Evolutionary conservation across 2,329 filamentous ascomycete species (phyloP), one percentile per base, ranked within the genome.

Genomic region (Geoglossum cookeanum): DNA sequence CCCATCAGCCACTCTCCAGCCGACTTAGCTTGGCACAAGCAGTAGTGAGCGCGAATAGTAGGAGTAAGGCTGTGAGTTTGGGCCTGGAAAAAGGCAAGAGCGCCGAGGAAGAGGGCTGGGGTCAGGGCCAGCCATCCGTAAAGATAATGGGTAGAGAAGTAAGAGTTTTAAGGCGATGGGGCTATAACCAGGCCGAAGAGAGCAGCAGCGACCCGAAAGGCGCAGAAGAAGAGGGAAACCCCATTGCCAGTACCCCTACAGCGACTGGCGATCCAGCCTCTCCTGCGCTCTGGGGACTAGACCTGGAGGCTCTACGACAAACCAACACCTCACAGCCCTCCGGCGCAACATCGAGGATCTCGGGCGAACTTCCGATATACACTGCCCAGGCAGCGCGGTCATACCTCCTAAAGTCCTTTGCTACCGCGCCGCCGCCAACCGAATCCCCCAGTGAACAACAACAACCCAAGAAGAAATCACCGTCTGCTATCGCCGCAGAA

Each of bases 1-100:
- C 88, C 0, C 83, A 86, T 62, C 89, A 95, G 66, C 88, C 88
- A 2, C 74, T 83, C 2, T 92, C 86, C n/a, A 91, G 87, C 66
- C 76, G 87, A 52, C 71, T 94, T 22, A 94, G 87, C 65, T 72
- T 95, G 22, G 86, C 83, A 0, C 88, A 94, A 68, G 87, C 86
- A 0, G 82, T 92, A 1, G 85, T 94, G 15, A 90, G 86, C 65
- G 81, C 81, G 32, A 92, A 91, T 65, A 88, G 85, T 59, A 78
- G 82, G 61, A 80, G 79, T 39, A 90, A 90, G 69, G 88, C 88
- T 8, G 75, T 83, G 32, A 84, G 78, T 60, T 70, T 94, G 33
- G 88, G 88, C 0, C 72, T 94, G 22, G 80, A 85, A 60, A 78
- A 74, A 55, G 79, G 79, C 0, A 74, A 76, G 6, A 76, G 75